Percentiles rank a stretch among this genome's conserved stretches.
These are phyloP conservation scores for Botryosphaeria dothidea DNA, from an alignment of 2,329 filamentous ascomycete species.

Conservation along the genomic window DNA sequence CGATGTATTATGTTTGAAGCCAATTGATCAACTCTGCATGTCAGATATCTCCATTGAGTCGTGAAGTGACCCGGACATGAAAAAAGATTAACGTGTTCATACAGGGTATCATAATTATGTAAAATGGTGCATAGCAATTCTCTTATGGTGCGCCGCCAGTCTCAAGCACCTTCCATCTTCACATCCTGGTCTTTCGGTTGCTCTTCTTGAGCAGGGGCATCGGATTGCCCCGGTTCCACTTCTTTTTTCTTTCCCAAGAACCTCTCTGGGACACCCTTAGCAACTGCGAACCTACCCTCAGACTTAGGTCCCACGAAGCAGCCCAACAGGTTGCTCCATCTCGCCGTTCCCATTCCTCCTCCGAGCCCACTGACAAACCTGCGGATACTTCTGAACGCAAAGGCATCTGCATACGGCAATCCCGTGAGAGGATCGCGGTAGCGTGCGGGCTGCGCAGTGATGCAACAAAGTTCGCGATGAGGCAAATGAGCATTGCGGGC, in stretches of 20 bases:
- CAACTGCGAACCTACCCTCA: slow-evolving; percentile 55
- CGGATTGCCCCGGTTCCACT: neutral
- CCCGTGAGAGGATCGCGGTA: slow-evolving; percentile 86
- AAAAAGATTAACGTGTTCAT: neutral
- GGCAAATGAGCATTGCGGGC: slow-evolving; percentile 40
- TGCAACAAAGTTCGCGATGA: slow-evolving; percentile 65
- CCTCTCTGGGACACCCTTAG: slow-evolving; percentile 75
- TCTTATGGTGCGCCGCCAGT: neutral
- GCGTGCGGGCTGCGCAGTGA: slow-evolving; percentile 77
- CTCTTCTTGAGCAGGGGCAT: neutral
- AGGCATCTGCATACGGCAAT: slow-evolving; percentile 74
- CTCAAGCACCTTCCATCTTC: slow-evolving; percentile 6
- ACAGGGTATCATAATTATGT: neutral
- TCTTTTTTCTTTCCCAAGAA: slow-evolving; percentile 50
- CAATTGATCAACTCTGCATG: too few species aligned
- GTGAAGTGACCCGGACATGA: neutral
- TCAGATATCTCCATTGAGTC: too few species aligned
- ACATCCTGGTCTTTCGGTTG: neutral
- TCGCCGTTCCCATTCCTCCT: slow-evolving; percentile 68
- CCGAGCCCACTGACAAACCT: slow-evolving; percentile 49
- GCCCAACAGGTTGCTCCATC: slow-evolving; percentile 79
- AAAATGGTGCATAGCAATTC: neutral
- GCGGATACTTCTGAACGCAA: slow-evolving; percentile 81
- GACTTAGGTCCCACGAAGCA: slow-evolving; percentile 70
- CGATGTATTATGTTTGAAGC: too few species aligned